These are phyloP conservation scores for Amanita fuliginea DNA, from an alignment of 768 basidiomycete genomes.

Conservation along the genomic window DNA sequence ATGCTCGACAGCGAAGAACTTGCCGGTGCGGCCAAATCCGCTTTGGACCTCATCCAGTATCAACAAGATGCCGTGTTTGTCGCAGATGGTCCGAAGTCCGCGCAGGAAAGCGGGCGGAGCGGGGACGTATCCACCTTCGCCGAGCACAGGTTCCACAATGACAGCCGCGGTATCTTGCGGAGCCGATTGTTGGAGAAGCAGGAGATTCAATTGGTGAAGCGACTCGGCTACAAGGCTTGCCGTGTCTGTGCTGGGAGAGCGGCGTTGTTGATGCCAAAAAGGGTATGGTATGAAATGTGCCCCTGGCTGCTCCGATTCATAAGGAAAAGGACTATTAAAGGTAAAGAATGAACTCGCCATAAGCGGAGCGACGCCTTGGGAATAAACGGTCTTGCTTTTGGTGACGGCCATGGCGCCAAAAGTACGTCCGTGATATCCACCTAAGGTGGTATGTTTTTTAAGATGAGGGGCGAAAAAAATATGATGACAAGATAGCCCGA, in stretches of 20 bases:
- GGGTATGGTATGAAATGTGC: constrained; percentile 79
- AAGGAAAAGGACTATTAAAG: background rate
- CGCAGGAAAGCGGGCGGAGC: constrained; percentile 72
- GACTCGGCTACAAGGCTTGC: constrained; percentile 50
- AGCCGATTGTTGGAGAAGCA: constrained; percentile 66
- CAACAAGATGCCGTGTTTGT: constrained; percentile 75
- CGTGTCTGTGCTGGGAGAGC: constrained; percentile 42
- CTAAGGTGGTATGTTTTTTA: constrained; percentile 20
- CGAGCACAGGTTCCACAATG: constrained; percentile 85
- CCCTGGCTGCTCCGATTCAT: constrained; percentile 46
- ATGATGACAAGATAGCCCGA: too few relatives aligned
- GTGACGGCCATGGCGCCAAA: constrained; percentile 91
- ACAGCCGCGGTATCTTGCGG: constrained; percentile 90
- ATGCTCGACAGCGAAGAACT: constrained; percentile 72
- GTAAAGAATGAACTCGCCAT: constrained; percentile 45
- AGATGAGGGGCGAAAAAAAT: too few relatives aligned
- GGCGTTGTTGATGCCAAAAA: constrained; percentile 81
- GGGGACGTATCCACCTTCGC: constrained; percentile 93
- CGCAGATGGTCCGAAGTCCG: constrained; percentile 77
- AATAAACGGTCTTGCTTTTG: constrained; percentile 89
- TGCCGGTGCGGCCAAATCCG: constrained; percentile 84
- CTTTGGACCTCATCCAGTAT: constrained; percentile 84
- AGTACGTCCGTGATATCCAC: constrained; percentile 87
- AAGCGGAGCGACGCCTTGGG: constrained; percentile 63
- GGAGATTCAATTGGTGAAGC: constrained; percentile 72